Evolutionary conservation across 164 flowering plant species (phyloP), one percentile per base, ranked within the genome.

Genomic region (Magnolia kwangsiensis): DNA sequence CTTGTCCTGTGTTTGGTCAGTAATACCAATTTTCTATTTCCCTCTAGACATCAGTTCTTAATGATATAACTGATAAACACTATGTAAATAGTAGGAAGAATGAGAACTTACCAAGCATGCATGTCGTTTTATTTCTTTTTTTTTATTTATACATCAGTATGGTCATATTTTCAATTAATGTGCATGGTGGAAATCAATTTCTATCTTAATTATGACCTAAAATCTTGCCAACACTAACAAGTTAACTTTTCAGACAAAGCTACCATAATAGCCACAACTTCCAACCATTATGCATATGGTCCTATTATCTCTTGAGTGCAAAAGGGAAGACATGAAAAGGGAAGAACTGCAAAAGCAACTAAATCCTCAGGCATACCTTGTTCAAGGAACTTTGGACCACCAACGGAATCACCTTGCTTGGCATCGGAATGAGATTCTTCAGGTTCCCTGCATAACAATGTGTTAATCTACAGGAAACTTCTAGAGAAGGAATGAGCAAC

Each of bases 301-400:
- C 45, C 45, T 37, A 37, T 37, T 4, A 37, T 37, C 45, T 37
- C 45, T 37, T 37, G 45, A 37, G 45, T 5, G 45, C 45, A 37
- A 37, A 37, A 37, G 45, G 45, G 45, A 37, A 37, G 45, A 11
- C 18, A 55, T 55, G 61, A 55, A 55, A 55, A 23, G 16, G 45
- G 45, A 71, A 23, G 19, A 37, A 69, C 7, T 10, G 49, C 49
- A 31, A 19, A 8, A 61, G 21, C 21, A 45, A 74, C 24, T 69
- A 9, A 69, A 55, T 50, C 24, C 7, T 50, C 31, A 72, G 68
- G 61, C 72, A 71, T 83, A 83, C 85, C 87, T 8, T 75, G 18
- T 58, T 77, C 69, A 75, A 67, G 50, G 51, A 29, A 11, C 7
- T 76, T 76, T 75, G 82, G 66, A 50, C 31, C 75, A 49, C 65